Conservation (phyloP, 176 grass and related monocot genomes). For the Zea luxurians region DNA sequence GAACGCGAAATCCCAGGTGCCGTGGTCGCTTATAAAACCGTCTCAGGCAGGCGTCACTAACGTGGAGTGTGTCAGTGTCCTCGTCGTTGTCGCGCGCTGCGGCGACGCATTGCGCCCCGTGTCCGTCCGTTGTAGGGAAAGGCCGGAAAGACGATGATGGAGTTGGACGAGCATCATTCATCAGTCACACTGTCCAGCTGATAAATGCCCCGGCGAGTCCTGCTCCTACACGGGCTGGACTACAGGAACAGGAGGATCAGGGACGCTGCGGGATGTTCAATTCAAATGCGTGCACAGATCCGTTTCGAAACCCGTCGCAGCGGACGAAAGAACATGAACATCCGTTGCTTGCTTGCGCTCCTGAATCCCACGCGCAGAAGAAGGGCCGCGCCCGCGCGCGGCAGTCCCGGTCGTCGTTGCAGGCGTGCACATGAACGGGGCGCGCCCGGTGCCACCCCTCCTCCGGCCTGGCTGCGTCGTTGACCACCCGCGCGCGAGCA, state of each 20-base stretch:
- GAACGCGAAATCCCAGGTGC: conserved; percentile 50
- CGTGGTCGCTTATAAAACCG: conserved; percentile 61
- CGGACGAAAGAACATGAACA: conserved; percentile 11
- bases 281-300: not conserved
- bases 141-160: not conserved
- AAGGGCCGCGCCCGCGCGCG: not conserved
- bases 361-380: conserved; percentile 36
- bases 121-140: not conserved
- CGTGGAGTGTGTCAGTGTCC: conserved; percentile 44
- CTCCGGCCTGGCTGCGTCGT: not conserved
- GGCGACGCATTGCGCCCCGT: not conserved
- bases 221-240: not conserved
- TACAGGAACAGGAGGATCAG: not conserved
- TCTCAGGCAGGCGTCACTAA: conserved; percentile 45
- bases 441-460: not conserved
- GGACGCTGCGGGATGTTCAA: not conserved
- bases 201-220: conserved; percentile 22
- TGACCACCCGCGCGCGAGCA: conserved; percentile 12
- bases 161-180: not conserved
- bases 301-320: not conserved
- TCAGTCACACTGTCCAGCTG: conserved; percentile 10
- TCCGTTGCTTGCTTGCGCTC: not conserved
- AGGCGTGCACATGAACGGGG: conserved; percentile 14
- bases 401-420: not conserved
- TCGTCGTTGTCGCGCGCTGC: conserved; percentile 12